phyloP scores from a whole-genome alignment of 495 filamentous ascomycete species.

The Neurospora sp. region DNA sequence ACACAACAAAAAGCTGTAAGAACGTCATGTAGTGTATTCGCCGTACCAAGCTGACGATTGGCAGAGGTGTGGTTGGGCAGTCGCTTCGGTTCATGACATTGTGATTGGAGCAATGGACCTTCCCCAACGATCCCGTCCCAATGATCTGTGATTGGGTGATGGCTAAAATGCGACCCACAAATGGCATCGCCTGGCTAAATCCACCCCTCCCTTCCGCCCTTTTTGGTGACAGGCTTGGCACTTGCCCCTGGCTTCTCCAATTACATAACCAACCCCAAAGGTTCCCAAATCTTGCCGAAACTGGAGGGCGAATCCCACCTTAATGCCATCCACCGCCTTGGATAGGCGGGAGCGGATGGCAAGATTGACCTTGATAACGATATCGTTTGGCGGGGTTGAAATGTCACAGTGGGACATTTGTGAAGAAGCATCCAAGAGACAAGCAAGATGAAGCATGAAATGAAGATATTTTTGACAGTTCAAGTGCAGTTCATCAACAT shows the following conservation, averaged over 20 bases:
- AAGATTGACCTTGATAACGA: not conserved
- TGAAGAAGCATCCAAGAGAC: not conserved
- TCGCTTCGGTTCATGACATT: not conserved
- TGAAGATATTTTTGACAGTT: not conserved
- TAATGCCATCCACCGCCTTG: not conserved
- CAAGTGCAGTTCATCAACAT: not conserved
- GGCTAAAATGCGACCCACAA: not conserved
- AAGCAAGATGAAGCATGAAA: not conserved
- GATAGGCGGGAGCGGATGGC: not conserved
- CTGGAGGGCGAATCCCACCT: not conserved
- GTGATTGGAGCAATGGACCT: slow-evolving; percentile 8
- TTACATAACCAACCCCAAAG: slow-evolving; percentile 3
- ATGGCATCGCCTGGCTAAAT: slow-evolving; percentile 15
- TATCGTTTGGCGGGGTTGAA: slow-evolving; percentile 1
- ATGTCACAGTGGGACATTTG: not conserved
- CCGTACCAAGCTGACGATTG: slow-evolving; percentile 15
- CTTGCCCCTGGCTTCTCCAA: slow-evolving; percentile 2
- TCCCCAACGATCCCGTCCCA: slow-evolving; percentile 10
- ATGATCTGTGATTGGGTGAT: not conserved
- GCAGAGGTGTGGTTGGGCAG: slow-evolving; percentile 1
- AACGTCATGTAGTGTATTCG: slow-evolving; percentile 5
- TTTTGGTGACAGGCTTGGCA: not conserved
- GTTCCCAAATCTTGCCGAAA: not conserved
- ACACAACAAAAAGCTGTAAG: slow-evolving; percentile 7
- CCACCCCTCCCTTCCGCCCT: slow-evolving; percentile 1